Base-by-base conservation (phyloP, 2,329 filamentous ascomycete genomes). In the Trichoderma brevicompactum region DNA sequence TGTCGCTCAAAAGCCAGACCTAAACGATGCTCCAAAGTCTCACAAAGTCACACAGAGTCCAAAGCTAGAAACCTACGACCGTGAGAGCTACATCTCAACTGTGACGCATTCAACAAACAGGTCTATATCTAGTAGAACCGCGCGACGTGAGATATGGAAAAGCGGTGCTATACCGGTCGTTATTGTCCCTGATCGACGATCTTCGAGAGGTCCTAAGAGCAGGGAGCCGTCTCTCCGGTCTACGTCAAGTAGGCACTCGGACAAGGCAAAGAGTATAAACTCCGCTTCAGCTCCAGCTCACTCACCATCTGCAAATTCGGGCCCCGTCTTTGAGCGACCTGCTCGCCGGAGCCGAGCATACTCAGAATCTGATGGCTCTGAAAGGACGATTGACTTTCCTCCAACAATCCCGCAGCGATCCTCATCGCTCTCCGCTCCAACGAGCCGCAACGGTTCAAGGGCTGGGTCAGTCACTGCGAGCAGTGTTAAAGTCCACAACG, bases 381-480 rank as follows among this genome's bases (percentile, higher is more conserved):
- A 85, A 69, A 80, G 84, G 32, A 88, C 86, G 0, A 85, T 87
- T 63, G 87, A 89, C 72, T 87, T 81, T 65, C 83, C 87, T 9
- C 87, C 86, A 9, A 76, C 78, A 7, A 82, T 89, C 38, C 87
- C 87, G 0, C 73, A 78, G 40, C 82, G 87, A 49, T 82, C 82
- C 46, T 88, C 87, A 1, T 89, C 87, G 13, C 77, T 89, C 7
- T 89, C 87, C 3, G 86, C 86, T 1, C 84, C 86, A 2, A 87
- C 85, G 1, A 89, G 86, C 71, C 80, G 84, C 46, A 87, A 87
- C 69, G 78, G 73, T 6, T 86, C 84, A 10, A 78, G 85, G 36
- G 78, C 82, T 9, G 82, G 79, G 3, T 89, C 86, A 0, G 10
- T 62, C 10, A 48, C 43, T 17, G 34, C 41, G n/a, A 55, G 49